These are phyloP conservation scores for Nitzschia sp. DNA, from an alignment of 108 stramenopile genomes.

Conservation along the genomic window DNA sequence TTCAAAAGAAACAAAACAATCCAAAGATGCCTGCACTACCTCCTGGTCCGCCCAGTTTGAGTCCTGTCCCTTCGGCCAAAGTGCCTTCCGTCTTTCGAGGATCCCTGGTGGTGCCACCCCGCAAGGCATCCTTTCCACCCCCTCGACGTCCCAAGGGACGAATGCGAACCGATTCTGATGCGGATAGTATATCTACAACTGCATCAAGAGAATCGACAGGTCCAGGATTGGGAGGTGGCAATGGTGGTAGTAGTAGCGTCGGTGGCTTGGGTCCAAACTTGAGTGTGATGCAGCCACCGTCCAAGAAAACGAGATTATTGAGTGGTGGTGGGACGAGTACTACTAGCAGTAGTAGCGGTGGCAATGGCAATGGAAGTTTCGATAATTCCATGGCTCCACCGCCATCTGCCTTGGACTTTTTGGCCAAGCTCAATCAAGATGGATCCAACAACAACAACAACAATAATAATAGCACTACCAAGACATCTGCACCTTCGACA, in stretches of 20 bases:
- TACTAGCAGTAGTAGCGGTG: background rate
- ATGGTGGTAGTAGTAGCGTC: background rate
- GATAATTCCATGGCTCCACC: conserved; percentile 26
- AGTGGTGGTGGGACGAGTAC: background rate
- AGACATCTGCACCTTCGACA: background rate
- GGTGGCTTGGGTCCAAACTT: too few species aligned
- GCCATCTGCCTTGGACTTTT: conserved; percentile 33
- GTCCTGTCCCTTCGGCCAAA: background rate
- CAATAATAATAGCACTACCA: background rate
- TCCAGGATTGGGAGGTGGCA: too few species aligned
- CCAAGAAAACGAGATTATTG: background rate
- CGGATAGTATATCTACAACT: background rate
- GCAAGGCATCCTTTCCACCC: too few species aligned
- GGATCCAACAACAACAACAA: background rate
- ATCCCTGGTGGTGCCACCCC: too few species aligned
- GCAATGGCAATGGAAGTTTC: background rate
- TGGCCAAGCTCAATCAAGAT: conserved; percentile 41
- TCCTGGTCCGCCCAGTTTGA: conserved; percentile 22
- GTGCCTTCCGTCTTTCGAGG: background rate
- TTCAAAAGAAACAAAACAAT: conserved; percentile 16
- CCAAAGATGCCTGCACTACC: background rate
- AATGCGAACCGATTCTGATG: background rate
- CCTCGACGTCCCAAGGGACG: background rate
- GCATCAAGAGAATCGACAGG: background rate
- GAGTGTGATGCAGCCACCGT: background rate